Base-by-base conservation (phyloP, 2,329 filamentous ascomycete genomes). In the Penicillium sp. region DNA sequence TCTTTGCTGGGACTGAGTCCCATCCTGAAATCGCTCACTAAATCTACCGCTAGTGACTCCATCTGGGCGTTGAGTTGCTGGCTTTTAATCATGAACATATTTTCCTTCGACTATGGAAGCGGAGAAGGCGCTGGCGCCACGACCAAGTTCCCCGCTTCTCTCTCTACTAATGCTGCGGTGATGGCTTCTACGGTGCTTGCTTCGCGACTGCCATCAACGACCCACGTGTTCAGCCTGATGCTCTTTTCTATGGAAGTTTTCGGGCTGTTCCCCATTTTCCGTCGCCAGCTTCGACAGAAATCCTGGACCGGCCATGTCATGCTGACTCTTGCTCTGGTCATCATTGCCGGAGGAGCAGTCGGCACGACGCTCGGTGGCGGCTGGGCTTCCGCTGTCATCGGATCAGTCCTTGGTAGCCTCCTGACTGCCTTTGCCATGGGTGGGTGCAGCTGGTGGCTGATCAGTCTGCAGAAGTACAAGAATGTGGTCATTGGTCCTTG, bases 201-300 rank as follows among this genome's bases (percentile, higher is more conserved):
- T 2, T 96, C 91, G 51, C 89, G 93, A 0, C 83, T 99, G 11
- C 91, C 91, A 6, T 92, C 89, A 15, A 98, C 95, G 0, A 93
- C 92, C 0, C 91, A 97, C 74, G 95, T 99, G 0, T 99, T 99
- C 72, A 94, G 90, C 63, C 82, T 99, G 34, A 97, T 94, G 0
- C 85, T 99, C 5, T 98, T 99, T 83, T 93, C 89, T 62, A 98
- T 99, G 68, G 92, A 99, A 74, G 92, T 99, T 1, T 99, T 98
- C 75, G 95, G 94, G 0, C 83, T 99, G 7, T 98, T 98, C 67
- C 95, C 95, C n/a, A 93, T 99, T 4, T 98, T 98, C 72, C 83
- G 95, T n/a, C 86, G 93, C 5, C 91, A 96, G 71, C 85, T 96
- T 10, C 86, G 91, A 15, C 89, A 94, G 72, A 85, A 90, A 39